A percentile compares a stretch with the other conserved stretches of the same genome.
These are phyloP conservation scores for Pluteus cervinus DNA, from an alignment of 768 basidiomycete species.

Conservation along the genomic window DNA sequence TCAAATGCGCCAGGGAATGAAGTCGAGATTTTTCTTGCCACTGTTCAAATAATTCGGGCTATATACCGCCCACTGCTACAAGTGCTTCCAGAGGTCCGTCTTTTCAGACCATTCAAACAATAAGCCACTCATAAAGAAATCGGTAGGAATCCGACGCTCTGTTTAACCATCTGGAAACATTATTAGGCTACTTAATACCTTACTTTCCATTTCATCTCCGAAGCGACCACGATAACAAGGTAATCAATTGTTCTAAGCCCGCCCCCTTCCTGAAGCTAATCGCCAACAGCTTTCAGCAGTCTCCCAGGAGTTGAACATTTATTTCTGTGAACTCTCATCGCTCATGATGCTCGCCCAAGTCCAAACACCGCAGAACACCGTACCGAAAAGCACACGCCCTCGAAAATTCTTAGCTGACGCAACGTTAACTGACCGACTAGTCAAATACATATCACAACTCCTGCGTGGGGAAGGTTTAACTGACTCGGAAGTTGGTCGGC, in stretches of 20 bases:
- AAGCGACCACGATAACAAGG: slow-evolving; percentile 54
- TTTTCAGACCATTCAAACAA: slow-evolving; percentile 5
- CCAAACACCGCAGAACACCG: too few species aligned
- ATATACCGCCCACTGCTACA: slow-evolving; percentile 57
- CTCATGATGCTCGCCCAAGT: slow-evolving; percentile 46
- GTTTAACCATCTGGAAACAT: slow-evolving; percentile 42
- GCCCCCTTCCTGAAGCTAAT: neutral
- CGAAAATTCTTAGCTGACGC: slow-evolving; percentile 12
- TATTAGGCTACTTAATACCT: slow-evolving; percentile 70
- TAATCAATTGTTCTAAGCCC: slow-evolving; percentile 14
- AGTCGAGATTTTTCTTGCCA: slow-evolving; percentile 49
- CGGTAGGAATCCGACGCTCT: slow-evolving; percentile 16
- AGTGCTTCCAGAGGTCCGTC: slow-evolving; percentile 2
- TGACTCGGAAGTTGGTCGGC: slow-evolving; percentile 37
- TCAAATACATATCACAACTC: slow-evolving; percentile 53
- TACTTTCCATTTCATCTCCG: slow-evolving; percentile 76
- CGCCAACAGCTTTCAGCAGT: slow-evolving; percentile 52
- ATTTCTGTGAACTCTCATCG: slow-evolving; percentile 73
- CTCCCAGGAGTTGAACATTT: slow-evolving; percentile 67
- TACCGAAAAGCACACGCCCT: too few species aligned
- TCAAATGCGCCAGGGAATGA: slow-evolving; percentile 54
- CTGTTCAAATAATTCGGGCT: slow-evolving; percentile 49
- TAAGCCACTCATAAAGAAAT: slow-evolving; percentile 15
- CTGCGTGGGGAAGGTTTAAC: slow-evolving; percentile 45
- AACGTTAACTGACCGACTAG: slow-evolving; percentile 45